A percentile compares a stretch with the other conserved stretches of the same genome.
Evolutionary conservation across 2,329 filamentous ascomycete genomes (phyloP).

Genomic region (Trichoderma koningii): DNA sequence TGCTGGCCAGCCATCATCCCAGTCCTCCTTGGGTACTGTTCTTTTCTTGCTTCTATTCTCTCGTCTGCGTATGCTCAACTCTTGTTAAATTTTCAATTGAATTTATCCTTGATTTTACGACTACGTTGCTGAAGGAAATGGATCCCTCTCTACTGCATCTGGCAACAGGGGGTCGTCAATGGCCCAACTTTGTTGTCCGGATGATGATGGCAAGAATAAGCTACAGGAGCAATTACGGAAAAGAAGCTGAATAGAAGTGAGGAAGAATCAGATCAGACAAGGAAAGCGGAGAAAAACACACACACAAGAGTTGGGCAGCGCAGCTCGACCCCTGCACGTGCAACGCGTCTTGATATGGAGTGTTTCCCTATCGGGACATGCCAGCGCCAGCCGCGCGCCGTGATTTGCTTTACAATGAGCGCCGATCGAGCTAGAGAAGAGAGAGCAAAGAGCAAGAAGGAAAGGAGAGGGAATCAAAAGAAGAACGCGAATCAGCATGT

Average conservation of each 20-base stretch:
- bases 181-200: too few species aligned
- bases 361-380: conserved; percentile 40
- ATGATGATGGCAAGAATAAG: too few species aligned
- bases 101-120: too few species aligned
- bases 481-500: conserved; percentile 21
- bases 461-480: neutral
- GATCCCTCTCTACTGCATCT: too few species aligned
- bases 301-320: neutral
- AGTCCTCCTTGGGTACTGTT: conserved; percentile 6
- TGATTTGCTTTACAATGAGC: conserved; percentile 38
- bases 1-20: conserved; percentile 21
- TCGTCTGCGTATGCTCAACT: neutral
- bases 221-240: too few species aligned
- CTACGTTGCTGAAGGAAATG: too few species aligned
- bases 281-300: neutral
- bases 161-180: too few species aligned
- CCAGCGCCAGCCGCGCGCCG: conserved; percentile 36
- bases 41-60: neutral
- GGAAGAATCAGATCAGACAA: conserved; percentile 3
- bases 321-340: conserved; percentile 31
- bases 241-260: too few species aligned
- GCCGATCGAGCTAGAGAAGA: too few species aligned
- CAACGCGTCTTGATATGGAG: conserved; percentile 40
- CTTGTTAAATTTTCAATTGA: neutral
- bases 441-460: too few species aligned